Evolutionary conservation across 1,284 basidiomycete species (phyloP).

Genomic region (Ganoderma multipileum): DNA sequence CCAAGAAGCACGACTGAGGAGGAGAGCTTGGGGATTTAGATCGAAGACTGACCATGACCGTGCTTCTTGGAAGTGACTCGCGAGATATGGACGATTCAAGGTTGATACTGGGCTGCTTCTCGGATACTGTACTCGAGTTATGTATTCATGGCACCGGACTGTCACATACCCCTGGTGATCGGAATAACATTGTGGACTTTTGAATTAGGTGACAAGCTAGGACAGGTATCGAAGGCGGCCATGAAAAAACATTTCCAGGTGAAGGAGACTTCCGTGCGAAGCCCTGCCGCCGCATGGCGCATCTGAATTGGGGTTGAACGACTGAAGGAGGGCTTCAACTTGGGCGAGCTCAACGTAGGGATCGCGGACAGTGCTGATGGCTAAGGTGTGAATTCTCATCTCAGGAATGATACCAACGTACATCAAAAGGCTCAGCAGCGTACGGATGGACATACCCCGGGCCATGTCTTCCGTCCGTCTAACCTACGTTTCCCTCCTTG

Average conservation of each 20-base stretch:
- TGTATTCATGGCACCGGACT: neutral
- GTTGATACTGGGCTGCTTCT: neutral
- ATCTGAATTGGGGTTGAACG: too few species aligned
- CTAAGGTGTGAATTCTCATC: too few species aligned
- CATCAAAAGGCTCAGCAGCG: neutral
- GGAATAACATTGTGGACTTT: neutral
- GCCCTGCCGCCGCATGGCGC: neutral
- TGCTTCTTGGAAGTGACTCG: neutral
- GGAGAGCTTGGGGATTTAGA: neutral
- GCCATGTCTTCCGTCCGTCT: neutral
- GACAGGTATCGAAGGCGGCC: neutral
- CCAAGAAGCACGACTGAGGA: neutral
- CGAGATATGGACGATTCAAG: slow-evolving; percentile 1
- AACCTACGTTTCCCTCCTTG: neutral
- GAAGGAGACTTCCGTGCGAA: neutral
- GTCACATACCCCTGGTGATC: slow-evolving; percentile 1
- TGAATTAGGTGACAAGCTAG: neutral
- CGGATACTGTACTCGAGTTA: neutral
- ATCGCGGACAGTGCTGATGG: too few species aligned
- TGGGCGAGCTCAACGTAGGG: neutral
- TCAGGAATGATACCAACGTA: neutral
- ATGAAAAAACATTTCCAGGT: neutral
- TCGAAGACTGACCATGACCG: neutral
- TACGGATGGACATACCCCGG: neutral
- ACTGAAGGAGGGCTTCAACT: neutral